These are phyloP conservation scores for Lodderomyces orthopsilosis DNA, from an alignment of 1,139 yeast genomes.

Conservation along the genomic window DNA sequence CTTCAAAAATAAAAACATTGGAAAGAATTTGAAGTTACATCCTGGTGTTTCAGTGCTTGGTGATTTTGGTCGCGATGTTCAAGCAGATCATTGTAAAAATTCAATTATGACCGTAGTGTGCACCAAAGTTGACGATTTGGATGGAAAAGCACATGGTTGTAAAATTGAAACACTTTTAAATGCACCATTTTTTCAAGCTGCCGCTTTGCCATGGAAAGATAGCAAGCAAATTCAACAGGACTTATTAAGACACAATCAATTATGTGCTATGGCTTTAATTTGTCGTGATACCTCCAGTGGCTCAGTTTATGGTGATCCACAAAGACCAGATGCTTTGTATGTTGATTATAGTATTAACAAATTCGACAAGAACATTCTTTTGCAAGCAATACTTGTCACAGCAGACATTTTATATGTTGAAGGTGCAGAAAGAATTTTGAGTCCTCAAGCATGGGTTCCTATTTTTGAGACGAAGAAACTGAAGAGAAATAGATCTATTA, in stretches of 20 bases:
- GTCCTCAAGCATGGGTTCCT: constrained; percentile 39
- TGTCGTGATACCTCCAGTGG: constrained; percentile 51
- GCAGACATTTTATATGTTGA: constrained; percentile 50
- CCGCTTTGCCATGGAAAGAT: constrained; percentile 45
- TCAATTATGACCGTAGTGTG: constrained; percentile 55
- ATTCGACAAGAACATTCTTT: constrained; percentile 44
- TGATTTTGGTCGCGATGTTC: constrained; percentile 36
- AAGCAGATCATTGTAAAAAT: constrained; percentile 36
- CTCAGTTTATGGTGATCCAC: constrained; percentile 32
- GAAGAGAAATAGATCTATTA: constrained; percentile 36
- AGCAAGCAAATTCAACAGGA: constrained; percentile 34
- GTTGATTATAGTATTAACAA: constrained; percentile 43
- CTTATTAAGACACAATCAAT: constrained; percentile 38
- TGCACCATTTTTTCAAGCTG: constrained; percentile 40
- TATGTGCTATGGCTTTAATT: constrained; percentile 45
- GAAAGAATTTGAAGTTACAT: constrained; percentile 52
- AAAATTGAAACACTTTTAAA: constrained; percentile 53
- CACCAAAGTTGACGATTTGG: constrained; percentile 49
- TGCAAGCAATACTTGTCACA: constrained; percentile 37
- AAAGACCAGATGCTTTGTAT: constrained; percentile 33
- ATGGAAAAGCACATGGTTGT: constrained; percentile 58
- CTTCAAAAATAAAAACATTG: constrained; percentile 53
- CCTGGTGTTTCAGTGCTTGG: constrained; percentile 48
- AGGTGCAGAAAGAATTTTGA: constrained; percentile 48
- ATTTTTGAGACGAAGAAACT: constrained; percentile 41